Percentiles rank a stretch among this genome's conserved stretches.
Conservation (phyloP, 2,329 filamentous ascomycete species). For the Coleophoma crateriformis region DNA sequence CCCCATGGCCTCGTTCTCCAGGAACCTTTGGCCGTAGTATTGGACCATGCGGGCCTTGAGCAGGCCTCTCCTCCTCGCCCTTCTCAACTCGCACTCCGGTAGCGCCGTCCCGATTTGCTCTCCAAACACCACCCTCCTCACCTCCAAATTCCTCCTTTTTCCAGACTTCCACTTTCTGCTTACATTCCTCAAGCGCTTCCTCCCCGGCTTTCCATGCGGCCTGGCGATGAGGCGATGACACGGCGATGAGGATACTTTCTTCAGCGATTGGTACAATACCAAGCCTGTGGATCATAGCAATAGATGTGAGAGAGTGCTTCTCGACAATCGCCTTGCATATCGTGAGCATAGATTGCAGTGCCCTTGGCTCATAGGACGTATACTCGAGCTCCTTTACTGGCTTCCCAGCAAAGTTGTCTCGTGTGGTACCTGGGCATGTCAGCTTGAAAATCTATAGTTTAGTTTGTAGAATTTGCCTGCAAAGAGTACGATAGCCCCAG, state of each 20-base stretch:
- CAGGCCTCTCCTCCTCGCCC: constrained; percentile 3
- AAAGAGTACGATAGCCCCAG: constrained; percentile 73
- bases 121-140: constrained; percentile 73
- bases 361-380: constrained; percentile 65
- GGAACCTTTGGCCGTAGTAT: constrained; percentile 13
- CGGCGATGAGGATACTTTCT: constrained; percentile 86
- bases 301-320: constrained; percentile 62
- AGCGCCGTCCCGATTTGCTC: constrained; percentile 75
- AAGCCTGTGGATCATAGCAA: constrained; percentile 79
- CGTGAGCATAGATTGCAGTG: constrained; percentile 60
- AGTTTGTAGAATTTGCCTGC: constrained; percentile 45
- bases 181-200: constrained; percentile 82
- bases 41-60: constrained; percentile 14
- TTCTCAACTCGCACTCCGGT: constrained; percentile 14
- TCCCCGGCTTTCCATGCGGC: constrained; percentile 86
- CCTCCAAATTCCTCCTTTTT: constrained; percentile 84
- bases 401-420: constrained; percentile 66
- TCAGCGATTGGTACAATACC: constrained; percentile 85
- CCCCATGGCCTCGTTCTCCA: constrained; percentile 22
- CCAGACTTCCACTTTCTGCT: constrained; percentile 89
- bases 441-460: background rate
- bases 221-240: constrained; percentile 76
- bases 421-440: constrained; percentile 55
- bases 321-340: constrained; percentile 53
- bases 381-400: constrained; percentile 73